Evolutionary conservation across 768 basidiomycete species (phyloP), one percentile per base, ranked within the genome.

Genomic region (Boletus speciosus): DNA sequence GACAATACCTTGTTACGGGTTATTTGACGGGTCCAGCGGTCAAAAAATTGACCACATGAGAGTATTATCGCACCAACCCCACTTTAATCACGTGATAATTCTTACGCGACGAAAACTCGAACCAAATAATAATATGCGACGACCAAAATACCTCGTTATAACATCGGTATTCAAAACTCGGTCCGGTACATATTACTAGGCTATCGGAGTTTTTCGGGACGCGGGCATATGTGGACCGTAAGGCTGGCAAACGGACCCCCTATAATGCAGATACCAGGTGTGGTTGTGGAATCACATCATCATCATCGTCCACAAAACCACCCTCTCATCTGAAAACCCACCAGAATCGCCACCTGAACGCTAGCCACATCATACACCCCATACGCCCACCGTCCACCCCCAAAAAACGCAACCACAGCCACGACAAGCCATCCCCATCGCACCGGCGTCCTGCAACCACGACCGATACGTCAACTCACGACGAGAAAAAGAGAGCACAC

Each of bases 301-400:
- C 27, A 10, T 31, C 29, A 10, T 51, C 56, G 41, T 21, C 57
- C 34, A 35, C 31, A 40, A 27, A 54, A 34, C 60, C 55, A 59
- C 27, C 10, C 23, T 38, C 14, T 44, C 31, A 47, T 23, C 39
- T 63, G 53, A 7, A 10, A 54, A n/a, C 47, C 12, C 35, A 54
- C 12, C 44, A 67, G 2, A 23, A 66, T 19, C 11, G 39, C 51
- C 37, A 66, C 50, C 47, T 62, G 52, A 36, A 80, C 61, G 58
- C 81, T 82, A 0, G 81, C 80, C 34, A 70, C 76, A 49, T 90
- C 84, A 63, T 87, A 87, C 38, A 90, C 78, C 46, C 77, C 63
- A 63, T 88, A 89, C 3, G 84, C 80, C 60, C 73, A 75, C 27
- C 84, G 75, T n/a, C 87, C 80, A 14, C 90, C 91, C 41, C 79